Percentiles rank a stretch among this genome's conserved stretches.
phyloP scores from a whole-genome alignment of 1,139 yeast genomes.

The Nematodospora anomalae region DNA sequence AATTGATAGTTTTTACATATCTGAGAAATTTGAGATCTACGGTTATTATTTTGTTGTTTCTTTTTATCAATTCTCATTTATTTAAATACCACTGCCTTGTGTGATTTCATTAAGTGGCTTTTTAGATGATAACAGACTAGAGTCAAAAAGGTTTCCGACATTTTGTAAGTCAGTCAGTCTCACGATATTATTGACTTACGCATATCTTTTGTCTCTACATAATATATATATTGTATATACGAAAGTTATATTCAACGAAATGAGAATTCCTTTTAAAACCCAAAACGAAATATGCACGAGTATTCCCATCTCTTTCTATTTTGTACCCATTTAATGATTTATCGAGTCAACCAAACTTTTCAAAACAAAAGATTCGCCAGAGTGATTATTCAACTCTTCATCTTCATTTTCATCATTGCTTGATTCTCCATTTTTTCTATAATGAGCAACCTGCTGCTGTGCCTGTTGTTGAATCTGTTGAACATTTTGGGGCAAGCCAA shows the following conservation, averaged over 20 bases:
- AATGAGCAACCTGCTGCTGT: slow-evolving; percentile 4
- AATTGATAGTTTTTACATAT: too few relatives aligned
- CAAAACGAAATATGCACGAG: not conserved
- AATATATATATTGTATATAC: not conserved
- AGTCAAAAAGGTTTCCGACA: too few relatives aligned
- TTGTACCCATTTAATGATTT: slow-evolving; percentile 24
- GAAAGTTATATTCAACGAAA: not conserved
- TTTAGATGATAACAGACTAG: too few relatives aligned
- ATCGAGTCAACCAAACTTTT: slow-evolving; percentile 47
- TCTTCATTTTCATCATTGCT: slow-evolving; percentile 5
- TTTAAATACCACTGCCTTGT: too few relatives aligned
- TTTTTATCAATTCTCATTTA: too few relatives aligned
- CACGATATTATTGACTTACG: too few relatives aligned
- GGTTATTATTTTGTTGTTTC: too few relatives aligned
- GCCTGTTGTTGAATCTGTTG: slow-evolving; percentile 7
- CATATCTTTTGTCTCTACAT: slow-evolving; percentile 1
- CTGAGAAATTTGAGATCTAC: too few relatives aligned
- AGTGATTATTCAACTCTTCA: slow-evolving; percentile 13
- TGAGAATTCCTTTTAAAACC: not conserved
- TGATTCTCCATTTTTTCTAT: slow-evolving; percentile 1
- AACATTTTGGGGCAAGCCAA: slow-evolving; percentile 3
- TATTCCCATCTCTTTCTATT: not conserved
- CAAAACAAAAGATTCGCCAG: slow-evolving; percentile 39
- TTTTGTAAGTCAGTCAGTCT: too few relatives aligned
- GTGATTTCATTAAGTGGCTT: too few relatives aligned